These are phyloP conservation scores for Pelargonium myrrhifolium DNA, from an alignment of 441 rosid genomes.

Conservation along the genomic window DNA sequence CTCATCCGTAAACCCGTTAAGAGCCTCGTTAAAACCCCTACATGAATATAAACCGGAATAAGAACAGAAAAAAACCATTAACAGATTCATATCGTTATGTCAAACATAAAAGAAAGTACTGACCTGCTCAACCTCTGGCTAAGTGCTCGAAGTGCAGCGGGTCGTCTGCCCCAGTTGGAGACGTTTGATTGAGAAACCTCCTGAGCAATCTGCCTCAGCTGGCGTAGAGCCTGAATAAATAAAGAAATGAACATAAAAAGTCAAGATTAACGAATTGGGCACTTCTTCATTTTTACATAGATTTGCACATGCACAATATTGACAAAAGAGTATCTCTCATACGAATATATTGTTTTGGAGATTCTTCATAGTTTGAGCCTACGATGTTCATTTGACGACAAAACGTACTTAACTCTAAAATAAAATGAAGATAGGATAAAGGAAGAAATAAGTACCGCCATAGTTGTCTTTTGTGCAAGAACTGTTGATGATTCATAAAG, in stretches of 20 bases:
- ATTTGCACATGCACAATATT: not conserved
- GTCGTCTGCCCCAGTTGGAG: constrained; percentile 86
- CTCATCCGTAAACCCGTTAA: constrained; percentile 85
- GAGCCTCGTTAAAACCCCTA: constrained; percentile 90
- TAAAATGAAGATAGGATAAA: too few species aligned
- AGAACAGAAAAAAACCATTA: not conserved
- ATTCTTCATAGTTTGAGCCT: too few species aligned
- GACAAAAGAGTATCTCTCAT: too few species aligned
- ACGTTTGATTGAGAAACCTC: constrained; percentile 89
- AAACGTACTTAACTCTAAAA: too few species aligned
- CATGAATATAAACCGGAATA: constrained; percentile 14
- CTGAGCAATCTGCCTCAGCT: constrained; percentile 79
- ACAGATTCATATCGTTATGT: not conserved
- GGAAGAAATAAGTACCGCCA: constrained; percentile 50
- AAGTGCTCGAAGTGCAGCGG: constrained; percentile 83
- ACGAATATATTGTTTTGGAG: not conserved
- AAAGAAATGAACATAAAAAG: too few species aligned
- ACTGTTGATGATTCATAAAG: constrained; percentile 87
- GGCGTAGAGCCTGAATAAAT: constrained; percentile 63
- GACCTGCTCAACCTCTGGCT: constrained; percentile 96
- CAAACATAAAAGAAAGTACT: not conserved
- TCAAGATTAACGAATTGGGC: not conserved
- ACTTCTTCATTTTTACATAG: not conserved
- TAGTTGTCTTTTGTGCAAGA: constrained; percentile 86
- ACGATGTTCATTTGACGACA: too few species aligned